phyloP scores from a whole-genome alignment of 768 basidiomycete species.

The Tricholoma sp. region DNA sequence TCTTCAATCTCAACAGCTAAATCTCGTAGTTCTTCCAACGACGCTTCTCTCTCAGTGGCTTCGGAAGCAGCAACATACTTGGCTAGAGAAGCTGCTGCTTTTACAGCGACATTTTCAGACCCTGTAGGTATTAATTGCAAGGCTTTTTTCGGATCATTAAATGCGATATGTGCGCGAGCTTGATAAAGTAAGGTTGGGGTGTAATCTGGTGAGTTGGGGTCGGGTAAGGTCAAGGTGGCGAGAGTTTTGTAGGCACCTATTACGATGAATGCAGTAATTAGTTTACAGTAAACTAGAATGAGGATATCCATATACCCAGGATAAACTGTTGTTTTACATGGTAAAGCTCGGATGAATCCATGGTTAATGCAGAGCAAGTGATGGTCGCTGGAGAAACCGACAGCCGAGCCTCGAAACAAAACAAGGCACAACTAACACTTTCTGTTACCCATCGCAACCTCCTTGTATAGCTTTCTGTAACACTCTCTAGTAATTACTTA shows the following conservation, averaged over 20 bases:
- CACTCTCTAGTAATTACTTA: background rate
- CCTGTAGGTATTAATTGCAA: conserved; percentile 50
- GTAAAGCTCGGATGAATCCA: conserved; percentile 57
- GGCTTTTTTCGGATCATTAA: conserved; percentile 53
- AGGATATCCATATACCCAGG: conserved; percentile 43
- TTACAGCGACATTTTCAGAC: conserved; percentile 61
- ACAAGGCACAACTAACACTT: background rate
- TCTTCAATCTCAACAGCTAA: conserved; percentile 83
- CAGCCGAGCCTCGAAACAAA: background rate
- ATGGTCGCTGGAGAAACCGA: background rate
- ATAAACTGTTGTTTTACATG: conserved; percentile 73
- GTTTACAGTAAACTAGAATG: background rate
- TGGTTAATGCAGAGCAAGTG: conserved; percentile 7
- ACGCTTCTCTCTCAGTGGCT: conserved; percentile 43
- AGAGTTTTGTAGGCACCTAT: conserved; percentile 69
- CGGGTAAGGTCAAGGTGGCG: conserved; percentile 49
- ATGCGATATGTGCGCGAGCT: conserved; percentile 72
- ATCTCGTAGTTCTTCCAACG: conserved; percentile 81
- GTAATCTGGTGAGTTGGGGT: conserved; percentile 60
- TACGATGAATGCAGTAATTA: background rate
- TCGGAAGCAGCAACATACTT: conserved; percentile 50
- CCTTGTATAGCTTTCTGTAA: background rate
- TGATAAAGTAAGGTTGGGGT: conserved; percentile 66
- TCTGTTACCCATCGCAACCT: conserved; percentile 5
- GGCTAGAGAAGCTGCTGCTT: conserved; percentile 72